Conservation (phyloP, 1,139 yeast species). For the Geotrichum cucujoidarum region DNA sequence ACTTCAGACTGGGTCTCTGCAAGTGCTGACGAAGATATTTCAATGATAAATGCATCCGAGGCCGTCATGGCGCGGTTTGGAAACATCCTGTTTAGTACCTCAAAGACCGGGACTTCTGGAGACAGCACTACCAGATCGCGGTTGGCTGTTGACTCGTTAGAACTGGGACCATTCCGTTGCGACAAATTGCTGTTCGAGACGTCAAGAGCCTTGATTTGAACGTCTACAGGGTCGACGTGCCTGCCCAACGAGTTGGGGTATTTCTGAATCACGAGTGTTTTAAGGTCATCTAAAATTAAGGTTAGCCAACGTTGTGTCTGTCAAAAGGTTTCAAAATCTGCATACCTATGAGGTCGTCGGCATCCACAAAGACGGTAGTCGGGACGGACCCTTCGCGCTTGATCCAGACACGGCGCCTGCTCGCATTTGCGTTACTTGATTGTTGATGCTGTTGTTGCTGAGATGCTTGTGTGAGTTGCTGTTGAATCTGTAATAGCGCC, state of each 20-base stretch:
- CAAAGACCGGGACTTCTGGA: constrained; percentile 64
- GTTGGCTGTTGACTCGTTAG: neutral
- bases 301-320: neutral
- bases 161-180: neutral
- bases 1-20: no score
- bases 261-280: constrained; percentile 52
- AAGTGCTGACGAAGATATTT: neutral
- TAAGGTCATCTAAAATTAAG: constrained; percentile 57
- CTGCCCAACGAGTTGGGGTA: constrained; percentile 67
- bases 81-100: constrained; percentile 52
- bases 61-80: constrained; percentile 62
- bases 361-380: constrained; percentile 57
- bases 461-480: neutral
- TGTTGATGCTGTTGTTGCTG: neutral
- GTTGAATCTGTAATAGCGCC: constrained; percentile 9
- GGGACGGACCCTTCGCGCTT: constrained; percentile 54
- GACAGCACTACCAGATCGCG: constrained; percentile 35
- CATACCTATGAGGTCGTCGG: constrained; percentile 37
- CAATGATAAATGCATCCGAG: constrained; percentile 50
- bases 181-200: neutral
- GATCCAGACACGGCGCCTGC: constrained; percentile 56
- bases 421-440: neutral
- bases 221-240: constrained; percentile 65
- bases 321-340: constrained; percentile 29
- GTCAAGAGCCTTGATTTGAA: constrained; percentile 25